These are phyloP conservation scores for Barnettozyma populi DNA, from an alignment of 805 yeast genomes.

Conservation along the genomic window DNA sequence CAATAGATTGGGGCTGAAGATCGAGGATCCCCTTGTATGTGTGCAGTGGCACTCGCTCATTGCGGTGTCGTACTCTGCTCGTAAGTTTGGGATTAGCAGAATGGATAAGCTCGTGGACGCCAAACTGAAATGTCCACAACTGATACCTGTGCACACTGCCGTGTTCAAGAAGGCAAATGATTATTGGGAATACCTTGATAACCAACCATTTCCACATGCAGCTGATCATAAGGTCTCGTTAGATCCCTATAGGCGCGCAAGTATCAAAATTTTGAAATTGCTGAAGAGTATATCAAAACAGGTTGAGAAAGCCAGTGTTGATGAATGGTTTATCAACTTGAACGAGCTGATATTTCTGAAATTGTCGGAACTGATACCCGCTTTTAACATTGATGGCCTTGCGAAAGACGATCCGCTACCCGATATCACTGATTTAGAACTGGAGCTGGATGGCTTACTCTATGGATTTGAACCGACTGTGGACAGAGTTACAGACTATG, in stretches of 20 bases:
- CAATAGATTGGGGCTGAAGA: conserved; percentile 56
- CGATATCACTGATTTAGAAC: conserved; percentile 31
- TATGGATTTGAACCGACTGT: conserved; percentile 10
- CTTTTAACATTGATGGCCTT: conserved; percentile 24
- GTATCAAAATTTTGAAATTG: conserved; percentile 68
- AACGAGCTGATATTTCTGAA: conserved; percentile 54
- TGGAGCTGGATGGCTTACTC: conserved; percentile 21
- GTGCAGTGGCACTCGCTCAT: conserved; percentile 89
- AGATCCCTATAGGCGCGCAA: conserved; percentile 88
- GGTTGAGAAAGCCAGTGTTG: conserved; percentile 93
- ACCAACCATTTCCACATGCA: conserved; percentile 42
- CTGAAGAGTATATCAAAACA: conserved; percentile 56
- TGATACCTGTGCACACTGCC: conserved; percentile 86
- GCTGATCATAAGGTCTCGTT: conserved; percentile 74
- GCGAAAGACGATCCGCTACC: conserved; percentile 35
- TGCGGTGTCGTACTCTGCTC: conserved; percentile 88
- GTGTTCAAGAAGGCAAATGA: conserved; percentile 85
- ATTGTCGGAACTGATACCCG: conserved; percentile 44
- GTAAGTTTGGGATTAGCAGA: conserved; percentile 74
- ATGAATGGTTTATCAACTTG: conserved; percentile 84
- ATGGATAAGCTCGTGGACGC: conserved; percentile 73
- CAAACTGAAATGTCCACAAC: conserved; percentile 63
- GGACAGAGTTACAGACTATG: conserved; percentile 56
- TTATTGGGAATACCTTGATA: conserved; percentile 66
- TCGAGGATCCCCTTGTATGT: conserved; percentile 82